These are phyloP conservation scores for Striga hermonthica DNA, from an alignment of 305 asterid species.

Conservation along the genomic window DNA sequence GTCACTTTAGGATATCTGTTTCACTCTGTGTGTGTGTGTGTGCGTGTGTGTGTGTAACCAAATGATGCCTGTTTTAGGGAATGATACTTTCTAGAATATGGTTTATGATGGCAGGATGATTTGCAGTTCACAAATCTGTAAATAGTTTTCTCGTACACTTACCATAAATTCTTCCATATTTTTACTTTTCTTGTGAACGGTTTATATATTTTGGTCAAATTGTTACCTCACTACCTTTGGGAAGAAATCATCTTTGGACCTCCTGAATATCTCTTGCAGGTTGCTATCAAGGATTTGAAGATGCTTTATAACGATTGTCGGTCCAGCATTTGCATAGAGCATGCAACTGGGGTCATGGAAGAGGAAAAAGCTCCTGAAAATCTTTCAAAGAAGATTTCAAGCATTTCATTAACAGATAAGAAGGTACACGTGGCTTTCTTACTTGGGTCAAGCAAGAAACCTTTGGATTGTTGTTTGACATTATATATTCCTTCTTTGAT, in stretches of 20 bases:
- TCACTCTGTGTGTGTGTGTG: too few relatives aligned
- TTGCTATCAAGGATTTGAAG: constrained; percentile 63
- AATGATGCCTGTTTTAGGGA: too few relatives aligned
- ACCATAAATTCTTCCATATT: constrained; percentile 1
- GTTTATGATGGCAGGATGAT: not conserved
- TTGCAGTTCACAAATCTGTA: constrained; percentile 13
- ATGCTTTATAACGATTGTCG: constrained; percentile 61
- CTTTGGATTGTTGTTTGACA: too few relatives aligned
- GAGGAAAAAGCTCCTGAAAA: constrained; percentile 87
- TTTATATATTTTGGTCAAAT: constrained; percentile 18
- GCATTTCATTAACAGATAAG: constrained; percentile 64
- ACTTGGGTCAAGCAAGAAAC: too few relatives aligned
- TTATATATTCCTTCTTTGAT: too few relatives aligned
- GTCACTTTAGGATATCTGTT: not conserved
- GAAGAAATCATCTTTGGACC: too few relatives aligned
- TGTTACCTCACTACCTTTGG: constrained; percentile 1
- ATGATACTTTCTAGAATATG: too few relatives aligned
- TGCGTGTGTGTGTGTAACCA: too few relatives aligned
- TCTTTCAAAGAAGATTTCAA: constrained; percentile 67
- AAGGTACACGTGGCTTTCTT: constrained; percentile 45
- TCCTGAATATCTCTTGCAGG: constrained; percentile 40
- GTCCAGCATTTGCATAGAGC: constrained; percentile 86
- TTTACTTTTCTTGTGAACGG: not conserved
- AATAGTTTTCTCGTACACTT: constrained; percentile 20
- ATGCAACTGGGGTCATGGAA: constrained; percentile 86